Percentiles rank a stretch among this genome's conserved stretches.
phyloP scores from a whole-genome alignment of 768 basidiomycete genomes.

The Symmetrospora coprosmae region DNA sequence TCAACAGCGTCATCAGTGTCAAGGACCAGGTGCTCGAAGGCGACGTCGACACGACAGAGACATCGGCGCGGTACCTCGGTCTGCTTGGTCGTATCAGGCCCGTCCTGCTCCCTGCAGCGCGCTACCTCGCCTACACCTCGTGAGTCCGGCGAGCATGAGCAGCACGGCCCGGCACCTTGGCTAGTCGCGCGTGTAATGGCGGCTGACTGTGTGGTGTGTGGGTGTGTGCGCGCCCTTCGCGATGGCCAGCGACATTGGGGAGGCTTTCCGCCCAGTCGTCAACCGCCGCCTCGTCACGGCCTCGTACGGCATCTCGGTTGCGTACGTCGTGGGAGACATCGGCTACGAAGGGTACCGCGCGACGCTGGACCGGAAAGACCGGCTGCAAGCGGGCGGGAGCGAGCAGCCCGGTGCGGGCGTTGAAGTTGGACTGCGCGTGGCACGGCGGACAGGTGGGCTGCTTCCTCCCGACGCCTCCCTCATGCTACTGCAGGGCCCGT shows the following conservation, averaged over 20 bases:
- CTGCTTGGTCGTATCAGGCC: conserved; percentile 52
- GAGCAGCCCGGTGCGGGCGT: background rate
- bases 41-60: conserved; percentile 53
- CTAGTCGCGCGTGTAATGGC: too few species aligned
- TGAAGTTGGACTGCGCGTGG: conserved; percentile 3
- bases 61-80: conserved; percentile 42
- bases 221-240: conserved; percentile 51
- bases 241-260: conserved; percentile 51
- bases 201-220: too few species aligned
- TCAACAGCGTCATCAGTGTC: too few species aligned
- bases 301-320: conserved; percentile 68
- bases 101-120: conserved; percentile 51
- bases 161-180: background rate
- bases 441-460: conserved; percentile 6
- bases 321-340: conserved; percentile 64
- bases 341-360: conserved; percentile 70
- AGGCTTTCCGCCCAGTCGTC: conserved; percentile 67
- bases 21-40: conserved; percentile 46
- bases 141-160: conserved; percentile 36
- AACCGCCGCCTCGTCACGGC: conserved; percentile 57
- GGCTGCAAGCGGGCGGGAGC: background rate
- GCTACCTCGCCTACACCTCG: conserved; percentile 59
- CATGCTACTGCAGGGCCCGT: too few species aligned
- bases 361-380: conserved; percentile 39
- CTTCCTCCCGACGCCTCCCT: background rate